Percentiles rank a stretch among this genome's conserved stretches.
These are phyloP conservation scores for Oemleria cerasiformis DNA, from an alignment of 306 rosid genomes.

Conservation along the genomic window DNA sequence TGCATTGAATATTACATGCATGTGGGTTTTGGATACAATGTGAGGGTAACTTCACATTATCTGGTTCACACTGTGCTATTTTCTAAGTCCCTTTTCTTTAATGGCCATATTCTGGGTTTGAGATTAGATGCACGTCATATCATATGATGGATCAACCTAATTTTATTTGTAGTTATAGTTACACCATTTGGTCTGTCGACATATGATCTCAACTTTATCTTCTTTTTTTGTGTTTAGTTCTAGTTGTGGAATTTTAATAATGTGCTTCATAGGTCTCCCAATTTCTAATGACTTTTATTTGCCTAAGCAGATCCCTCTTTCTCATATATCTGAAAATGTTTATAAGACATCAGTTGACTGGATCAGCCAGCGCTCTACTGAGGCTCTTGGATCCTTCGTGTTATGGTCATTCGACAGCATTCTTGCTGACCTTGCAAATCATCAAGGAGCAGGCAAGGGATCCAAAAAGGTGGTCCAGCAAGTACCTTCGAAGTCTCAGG, in stretches of 20 bases:
- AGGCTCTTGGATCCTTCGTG: slow-evolving; percentile 60
- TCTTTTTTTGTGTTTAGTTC: not conserved
- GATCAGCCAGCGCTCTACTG: slow-evolving; percentile 52
- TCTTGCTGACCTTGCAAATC: slow-evolving; percentile 52
- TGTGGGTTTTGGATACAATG: not conserved
- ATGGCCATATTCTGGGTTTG: too few species aligned
- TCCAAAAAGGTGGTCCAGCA: slow-evolving; percentile 55
- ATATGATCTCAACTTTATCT: too few species aligned
- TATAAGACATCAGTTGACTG: slow-evolving; percentile 62
- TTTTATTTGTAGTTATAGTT: too few species aligned
- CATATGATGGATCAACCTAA: too few species aligned
- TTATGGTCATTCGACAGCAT: slow-evolving; percentile 63
- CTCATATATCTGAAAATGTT: slow-evolving; percentile 51
- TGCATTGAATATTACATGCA: slow-evolving; percentile 15
- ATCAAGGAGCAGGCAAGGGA: slow-evolving; percentile 57
- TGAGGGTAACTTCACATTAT: too few species aligned
- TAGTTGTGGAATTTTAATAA: not conserved
- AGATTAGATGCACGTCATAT: too few species aligned
- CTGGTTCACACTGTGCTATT: not conserved
- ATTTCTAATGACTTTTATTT: slow-evolving; percentile 8
- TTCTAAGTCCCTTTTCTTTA: not conserved
- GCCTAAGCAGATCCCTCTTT: slow-evolving; percentile 56
- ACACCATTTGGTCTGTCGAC: too few species aligned
- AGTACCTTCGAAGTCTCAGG: slow-evolving; percentile 65
- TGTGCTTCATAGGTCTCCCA: not conserved